Conservation (phyloP, 495 filamentous ascomycete species). For the Tuber umbilicatum region DNA sequence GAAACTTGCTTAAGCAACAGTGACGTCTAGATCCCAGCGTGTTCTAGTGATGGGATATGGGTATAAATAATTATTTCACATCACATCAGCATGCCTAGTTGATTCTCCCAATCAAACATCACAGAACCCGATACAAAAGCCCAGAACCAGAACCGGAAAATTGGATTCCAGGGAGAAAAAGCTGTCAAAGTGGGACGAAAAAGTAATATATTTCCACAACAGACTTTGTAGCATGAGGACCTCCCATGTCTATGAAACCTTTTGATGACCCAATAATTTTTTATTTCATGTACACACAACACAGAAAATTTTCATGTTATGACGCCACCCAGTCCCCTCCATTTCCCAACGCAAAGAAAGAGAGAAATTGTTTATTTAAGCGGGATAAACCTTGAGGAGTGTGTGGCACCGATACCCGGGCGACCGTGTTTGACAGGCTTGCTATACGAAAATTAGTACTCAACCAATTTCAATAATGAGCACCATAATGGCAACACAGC, state of each 20-base stretch:
- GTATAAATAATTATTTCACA: background rate
- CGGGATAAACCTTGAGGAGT: conserved; percentile 99
- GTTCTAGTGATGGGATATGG: background rate
- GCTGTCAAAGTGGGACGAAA: background rate
- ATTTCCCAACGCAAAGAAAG: conserved; percentile 21
- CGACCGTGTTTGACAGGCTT: conserved; percentile 99
- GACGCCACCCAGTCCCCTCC: conserved; percentile 15
- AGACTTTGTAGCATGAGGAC: background rate
- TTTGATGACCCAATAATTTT: conserved; percentile 28
- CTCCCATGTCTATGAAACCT: conserved; percentile 9
- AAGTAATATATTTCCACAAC: background rate
- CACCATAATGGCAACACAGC: background rate
- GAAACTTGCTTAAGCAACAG: background rate
- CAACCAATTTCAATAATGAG: conserved; percentile 7
- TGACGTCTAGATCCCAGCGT: background rate
- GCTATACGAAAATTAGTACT: conserved; percentile 51
- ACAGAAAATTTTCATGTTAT: conserved; percentile 25
- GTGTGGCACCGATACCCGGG: conserved; percentile 99
- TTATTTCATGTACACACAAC: conserved; percentile 38
- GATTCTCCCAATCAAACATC: background rate
- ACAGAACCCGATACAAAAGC: background rate
- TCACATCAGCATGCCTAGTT: background rate
- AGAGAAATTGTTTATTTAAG: conserved; percentile 67
- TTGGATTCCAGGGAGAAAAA: background rate
- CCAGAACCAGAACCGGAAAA: background rate